Percentiles rank a stretch among this genome's conserved stretches.
Evolutionary conservation across 495 filamentous ascomycete species (phyloP).

Genomic region (Amniculicola lignicola): DNA sequence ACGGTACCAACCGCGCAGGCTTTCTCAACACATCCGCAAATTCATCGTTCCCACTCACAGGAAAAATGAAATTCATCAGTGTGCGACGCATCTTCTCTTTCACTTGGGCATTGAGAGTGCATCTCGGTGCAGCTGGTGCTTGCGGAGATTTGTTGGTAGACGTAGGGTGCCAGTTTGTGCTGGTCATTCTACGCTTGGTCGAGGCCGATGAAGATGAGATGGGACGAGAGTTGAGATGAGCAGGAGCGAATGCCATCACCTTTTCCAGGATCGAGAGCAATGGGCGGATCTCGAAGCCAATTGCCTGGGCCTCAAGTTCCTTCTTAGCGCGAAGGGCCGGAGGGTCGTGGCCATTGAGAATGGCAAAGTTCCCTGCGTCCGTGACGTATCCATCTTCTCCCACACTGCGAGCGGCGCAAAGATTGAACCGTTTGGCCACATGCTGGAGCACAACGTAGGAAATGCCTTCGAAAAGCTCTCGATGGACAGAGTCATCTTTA

Average conservation of each 20-base stretch:
- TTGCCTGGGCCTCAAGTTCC: constrained; percentile 13
- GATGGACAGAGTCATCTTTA: constrained; percentile 23
- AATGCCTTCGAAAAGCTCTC: constrained; percentile 41
- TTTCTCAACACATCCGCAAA: constrained; percentile 37
- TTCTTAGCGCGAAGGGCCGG: not conserved
- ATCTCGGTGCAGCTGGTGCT: constrained; percentile 17
- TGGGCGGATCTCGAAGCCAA: constrained; percentile 32
- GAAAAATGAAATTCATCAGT: constrained; percentile 39
- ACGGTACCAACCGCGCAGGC: constrained; percentile 20
- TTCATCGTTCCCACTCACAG: constrained; percentile 28
- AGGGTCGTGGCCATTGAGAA: not conserved
- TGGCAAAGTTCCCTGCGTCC: constrained; percentile 33
- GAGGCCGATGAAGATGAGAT: constrained; percentile 4
- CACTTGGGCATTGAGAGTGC: constrained; percentile 25
- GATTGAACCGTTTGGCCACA: constrained; percentile 34
- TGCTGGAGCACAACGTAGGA: constrained; percentile 35
- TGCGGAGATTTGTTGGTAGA: no score
- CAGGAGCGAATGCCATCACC: constrained; percentile 34
- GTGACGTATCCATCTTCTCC: constrained; percentile 25
- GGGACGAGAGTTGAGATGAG: constrained; percentile 29
- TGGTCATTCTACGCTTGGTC: no score
- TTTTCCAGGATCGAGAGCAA: constrained; percentile 37
- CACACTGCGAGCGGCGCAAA: constrained; percentile 33
- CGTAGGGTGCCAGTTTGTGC: no score
- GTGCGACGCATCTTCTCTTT: constrained; percentile 41